Conservation (phyloP, 495 filamentous ascomycete species). For the Aspergillus mulundensis region DNA sequence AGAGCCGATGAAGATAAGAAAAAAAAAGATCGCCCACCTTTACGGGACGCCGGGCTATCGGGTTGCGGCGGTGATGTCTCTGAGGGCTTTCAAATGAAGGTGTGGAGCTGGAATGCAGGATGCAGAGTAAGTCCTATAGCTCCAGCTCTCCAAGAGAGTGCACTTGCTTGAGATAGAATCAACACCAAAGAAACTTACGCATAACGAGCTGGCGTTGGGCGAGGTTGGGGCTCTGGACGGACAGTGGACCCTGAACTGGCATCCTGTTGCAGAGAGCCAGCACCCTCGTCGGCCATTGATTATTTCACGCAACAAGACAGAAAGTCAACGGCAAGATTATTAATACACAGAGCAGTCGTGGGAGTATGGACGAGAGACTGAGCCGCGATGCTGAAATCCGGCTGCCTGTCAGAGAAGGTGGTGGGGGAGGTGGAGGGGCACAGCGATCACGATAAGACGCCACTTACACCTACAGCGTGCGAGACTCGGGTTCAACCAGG, state of each 20-base stretch:
- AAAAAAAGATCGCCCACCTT: constrained; percentile 48
- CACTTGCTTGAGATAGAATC: background rate
- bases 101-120: constrained; percentile 33
- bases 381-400: constrained; percentile 2
- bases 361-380: background rate
- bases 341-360: background rate
- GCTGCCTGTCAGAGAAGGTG: constrained; percentile 17
- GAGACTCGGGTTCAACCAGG: background rate
- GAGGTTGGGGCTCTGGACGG: constrained; percentile 15
- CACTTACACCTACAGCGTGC: background rate
- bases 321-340: background rate
- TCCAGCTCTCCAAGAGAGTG: background rate
- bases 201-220: constrained; percentile 26
- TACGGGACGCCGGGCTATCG: constrained; percentile 65
- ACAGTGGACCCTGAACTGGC: constrained; percentile 11
- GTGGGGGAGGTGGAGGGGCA: constrained; percentile 14
- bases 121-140: constrained; percentile 1
- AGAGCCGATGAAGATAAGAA: background rate
- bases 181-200: constrained; percentile 29
- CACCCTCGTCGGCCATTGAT: constrained; percentile 26
- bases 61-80: constrained; percentile 70
- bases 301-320: constrained; percentile 2
- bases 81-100: constrained; percentile 62
- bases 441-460: constrained; percentile 10
- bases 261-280: constrained; percentile 16